Conservation (phyloP, 805 yeast genomes). For the Suhomyces tanzawaensis region DNA sequence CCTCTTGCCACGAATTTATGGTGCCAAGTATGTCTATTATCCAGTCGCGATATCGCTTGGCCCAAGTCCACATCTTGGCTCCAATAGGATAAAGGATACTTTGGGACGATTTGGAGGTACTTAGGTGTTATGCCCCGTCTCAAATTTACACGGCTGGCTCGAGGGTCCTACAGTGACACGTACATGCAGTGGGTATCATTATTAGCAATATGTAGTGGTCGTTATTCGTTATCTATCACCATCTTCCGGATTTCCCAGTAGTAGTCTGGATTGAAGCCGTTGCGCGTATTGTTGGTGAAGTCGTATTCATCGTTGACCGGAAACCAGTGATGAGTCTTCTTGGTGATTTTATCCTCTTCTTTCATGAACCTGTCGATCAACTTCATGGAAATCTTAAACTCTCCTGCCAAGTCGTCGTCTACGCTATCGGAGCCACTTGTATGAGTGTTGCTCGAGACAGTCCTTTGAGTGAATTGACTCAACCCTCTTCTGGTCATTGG, state of each 20-base stretch:
- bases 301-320: slow-evolving; percentile 26
- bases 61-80: too few species aligned
- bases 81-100: too few species aligned
- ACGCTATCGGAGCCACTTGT: slow-evolving; percentile 12
- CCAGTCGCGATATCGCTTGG: too few species aligned
- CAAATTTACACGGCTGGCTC: too few species aligned
- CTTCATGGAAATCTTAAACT: slow-evolving; percentile 26
- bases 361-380: slow-evolving; percentile 30
- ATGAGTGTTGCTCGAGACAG: slow-evolving; percentile 29
- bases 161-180: too few species aligned
- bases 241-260: slow-evolving; percentile 45
- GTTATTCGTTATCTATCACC: slow-evolving; percentile 33
- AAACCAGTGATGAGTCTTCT: slow-evolving; percentile 40
- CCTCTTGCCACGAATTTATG: too few species aligned
- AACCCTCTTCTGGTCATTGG: slow-evolving; percentile 25
- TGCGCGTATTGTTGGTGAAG: slow-evolving; percentile 7
- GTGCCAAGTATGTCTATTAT: too few species aligned
- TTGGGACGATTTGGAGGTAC: too few species aligned
- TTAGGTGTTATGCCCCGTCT: too few species aligned
- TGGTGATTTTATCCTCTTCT: slow-evolving; percentile 35
- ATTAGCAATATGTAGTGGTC: not conserved
- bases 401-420: slow-evolving; percentile 18
- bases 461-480: slow-evolving; percentile 38
- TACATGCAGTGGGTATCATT: slow-evolving; percentile 3
- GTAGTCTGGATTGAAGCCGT: slow-evolving; percentile 23